These are phyloP conservation scores for Nitzschia putrida DNA, from an alignment of 108 stramenopile species.

Conservation along the genomic window DNA sequence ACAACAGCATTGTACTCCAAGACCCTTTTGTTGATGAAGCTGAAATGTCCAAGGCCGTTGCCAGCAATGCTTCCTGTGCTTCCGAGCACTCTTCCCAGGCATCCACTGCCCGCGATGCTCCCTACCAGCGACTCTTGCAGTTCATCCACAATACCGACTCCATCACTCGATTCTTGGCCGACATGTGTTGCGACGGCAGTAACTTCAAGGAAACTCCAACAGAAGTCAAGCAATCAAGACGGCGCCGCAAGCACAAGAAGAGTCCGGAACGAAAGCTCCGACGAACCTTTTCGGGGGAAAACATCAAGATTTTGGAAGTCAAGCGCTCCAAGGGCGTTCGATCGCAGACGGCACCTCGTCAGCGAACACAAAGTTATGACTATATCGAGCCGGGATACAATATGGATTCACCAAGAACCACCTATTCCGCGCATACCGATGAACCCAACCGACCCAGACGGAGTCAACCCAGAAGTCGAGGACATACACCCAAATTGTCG, in stretches of 20 bases:
- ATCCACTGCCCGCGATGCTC: neutral
- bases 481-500: no score
- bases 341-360: conserved; percentile 36
- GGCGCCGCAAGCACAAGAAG: neutral
- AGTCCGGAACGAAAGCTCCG: conserved; percentile 6
- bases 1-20: neutral
- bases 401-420: conserved; percentile 8
- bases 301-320: conserved; percentile 17
- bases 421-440: conserved; percentile 6
- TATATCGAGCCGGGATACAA: conserved; percentile 5
- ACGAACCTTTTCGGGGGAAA: conserved; percentile 13
- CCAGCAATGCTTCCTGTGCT: conserved; percentile 13
- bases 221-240: conserved; percentile 4
- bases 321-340: conserved; percentile 19
- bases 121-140: conserved; percentile 3
- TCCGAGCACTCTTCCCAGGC: neutral
- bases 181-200: conserved; percentile 32
- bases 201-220: conserved; percentile 18
- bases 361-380: conserved; percentile 20
- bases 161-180: conserved; percentile 17
- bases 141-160: conserved; percentile 20
- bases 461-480: no score
- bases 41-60: conserved; percentile 23
- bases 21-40: conserved; percentile 23
- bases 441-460: neutral